Base-by-base conservation (phyloP, 2,329 filamentous ascomycete genomes). In the Penicillium glabrum region DNA sequence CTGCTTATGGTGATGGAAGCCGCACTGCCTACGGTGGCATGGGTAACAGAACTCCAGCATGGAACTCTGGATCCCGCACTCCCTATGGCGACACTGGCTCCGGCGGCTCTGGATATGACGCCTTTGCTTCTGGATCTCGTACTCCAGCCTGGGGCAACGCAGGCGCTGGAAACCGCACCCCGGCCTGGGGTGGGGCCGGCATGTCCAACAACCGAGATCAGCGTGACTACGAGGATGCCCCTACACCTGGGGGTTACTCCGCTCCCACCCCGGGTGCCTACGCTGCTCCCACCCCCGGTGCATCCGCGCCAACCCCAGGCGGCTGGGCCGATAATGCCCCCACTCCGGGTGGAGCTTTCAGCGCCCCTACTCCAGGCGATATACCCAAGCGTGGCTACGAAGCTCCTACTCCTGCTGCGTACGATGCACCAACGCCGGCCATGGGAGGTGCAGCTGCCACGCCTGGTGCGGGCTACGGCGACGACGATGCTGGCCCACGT, bases 41-140 rank as follows among this genome's bases (percentile, higher is more conserved):
- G 19, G 82, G 83, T 23, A 86, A 87, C 29, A 85, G 89, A 52
- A 92, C 89, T 1, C 89, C 89, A 8, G 89, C 88, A 5, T 93
- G 89, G 89, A 87, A 88, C 57, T 89, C 91, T 2, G 89, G 89
- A 51, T 86, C 88, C 53, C 88, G 89, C 72, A 93, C 89, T 79
- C 90, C 53, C 2, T 80, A 80, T 60, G 89, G 88, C 54, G 39
- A 23, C 39, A 84, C 86, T 51, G 80, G 82, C 21, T 90, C 86
- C 51, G 80, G 82, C 51, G 80, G 82, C 21, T 90, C 89, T 67
- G 45, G 89, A 82, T 52, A 91, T 52, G 87, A 89, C 57, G 79
- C 83, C 31, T 90, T 89, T 79, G 85, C 80, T 14, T 80, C 83
- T 4, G 86, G 89, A 7, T 89, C 88, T 29, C 90, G 93, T 73